Percentiles rank a stretch among this genome's conserved stretches.
Conservation (phyloP, 345 rosid species). For the Salix udensis region DNA sequence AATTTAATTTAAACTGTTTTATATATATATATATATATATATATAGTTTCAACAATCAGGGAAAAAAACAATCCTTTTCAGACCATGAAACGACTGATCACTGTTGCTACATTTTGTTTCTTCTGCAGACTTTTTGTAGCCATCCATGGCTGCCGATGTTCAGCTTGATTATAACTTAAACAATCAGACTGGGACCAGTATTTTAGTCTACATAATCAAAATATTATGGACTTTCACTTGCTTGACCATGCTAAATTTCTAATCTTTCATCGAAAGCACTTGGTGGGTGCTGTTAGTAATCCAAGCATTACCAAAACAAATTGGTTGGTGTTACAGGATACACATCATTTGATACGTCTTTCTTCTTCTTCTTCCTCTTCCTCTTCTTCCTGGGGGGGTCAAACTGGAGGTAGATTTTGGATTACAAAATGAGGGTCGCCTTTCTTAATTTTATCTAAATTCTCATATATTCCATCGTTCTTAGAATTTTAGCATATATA, state of each 20-base stretch:
- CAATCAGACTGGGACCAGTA: neutral
- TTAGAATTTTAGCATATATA: neutral
- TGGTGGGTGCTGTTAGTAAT: constrained; percentile 16
- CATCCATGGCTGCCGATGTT: neutral
- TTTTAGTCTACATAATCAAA: neutral
- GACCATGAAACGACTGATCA: neutral
- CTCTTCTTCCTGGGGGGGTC: no score
- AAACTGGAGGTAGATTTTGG: neutral
- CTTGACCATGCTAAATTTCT: constrained; percentile 17
- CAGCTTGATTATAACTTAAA: neutral
- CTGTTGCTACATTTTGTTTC: neutral
- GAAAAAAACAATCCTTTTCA: neutral
- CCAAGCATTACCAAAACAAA: neutral
- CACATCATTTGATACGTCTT: neutral
- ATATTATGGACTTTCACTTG: constrained; percentile 19
- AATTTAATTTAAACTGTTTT: neutral
- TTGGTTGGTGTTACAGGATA: neutral
- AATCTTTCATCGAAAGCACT: constrained; percentile 7
- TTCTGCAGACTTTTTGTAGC: neutral
- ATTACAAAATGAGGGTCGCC: neutral
- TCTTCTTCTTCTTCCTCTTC: neutral
- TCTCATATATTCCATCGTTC: neutral
- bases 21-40: neutral
- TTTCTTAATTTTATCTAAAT: neutral
- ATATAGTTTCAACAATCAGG: neutral